Conservation (phyloP, 2,329 filamentous ascomycete species). For the Didymosphaeria variabile region DNA sequence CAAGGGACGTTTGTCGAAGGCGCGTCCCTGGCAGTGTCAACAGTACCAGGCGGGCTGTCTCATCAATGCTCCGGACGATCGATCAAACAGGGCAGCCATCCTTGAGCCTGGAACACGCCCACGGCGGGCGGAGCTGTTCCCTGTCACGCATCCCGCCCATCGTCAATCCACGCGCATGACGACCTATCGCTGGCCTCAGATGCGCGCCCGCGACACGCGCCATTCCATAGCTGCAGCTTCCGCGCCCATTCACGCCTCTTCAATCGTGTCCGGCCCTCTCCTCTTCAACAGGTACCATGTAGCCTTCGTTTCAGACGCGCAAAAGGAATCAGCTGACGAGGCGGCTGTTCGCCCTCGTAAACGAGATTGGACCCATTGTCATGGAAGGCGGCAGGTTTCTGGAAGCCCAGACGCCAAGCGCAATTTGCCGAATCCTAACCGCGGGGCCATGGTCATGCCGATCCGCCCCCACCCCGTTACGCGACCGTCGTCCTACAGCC, state of each 20-base stretch:
- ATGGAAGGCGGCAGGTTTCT: slow-evolving; percentile 6
- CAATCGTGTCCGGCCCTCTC: not conserved
- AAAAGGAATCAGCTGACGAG: slow-evolving; percentile 11
- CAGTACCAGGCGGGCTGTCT: slow-evolving; percentile 25
- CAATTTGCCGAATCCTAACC: not conserved
- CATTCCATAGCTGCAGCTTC: slow-evolving; percentile 28
- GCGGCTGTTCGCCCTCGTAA: slow-evolving; percentile 19
- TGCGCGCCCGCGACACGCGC: slow-evolving; percentile 28
- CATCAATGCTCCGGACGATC: slow-evolving; percentile 20
- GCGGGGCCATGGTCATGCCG: slow-evolving; percentile 12
- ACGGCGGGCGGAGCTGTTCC: slow-evolving; percentile 29
- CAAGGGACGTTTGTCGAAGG: slow-evolving; percentile 26
- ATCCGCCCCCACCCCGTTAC: not conserved
- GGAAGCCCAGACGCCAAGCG: slow-evolving; percentile 4
- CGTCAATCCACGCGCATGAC: slow-evolving; percentile 29
- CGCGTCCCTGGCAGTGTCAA: slow-evolving; percentile 31
- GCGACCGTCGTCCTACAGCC: no score
- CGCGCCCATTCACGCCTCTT: slow-evolving; percentile 19
- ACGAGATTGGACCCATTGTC: slow-evolving; percentile 16
- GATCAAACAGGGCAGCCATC: slow-evolving; percentile 42
- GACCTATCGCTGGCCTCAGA: slow-evolving; percentile 31
- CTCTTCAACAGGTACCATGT: not conserved
- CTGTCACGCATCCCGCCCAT: slow-evolving; percentile 39
- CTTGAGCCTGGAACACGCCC: slow-evolving; percentile 23
- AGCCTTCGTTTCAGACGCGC: slow-evolving; percentile 7